phyloP scores from a whole-genome alignment of 345 rosid species.

The Acer campestre region DNA sequence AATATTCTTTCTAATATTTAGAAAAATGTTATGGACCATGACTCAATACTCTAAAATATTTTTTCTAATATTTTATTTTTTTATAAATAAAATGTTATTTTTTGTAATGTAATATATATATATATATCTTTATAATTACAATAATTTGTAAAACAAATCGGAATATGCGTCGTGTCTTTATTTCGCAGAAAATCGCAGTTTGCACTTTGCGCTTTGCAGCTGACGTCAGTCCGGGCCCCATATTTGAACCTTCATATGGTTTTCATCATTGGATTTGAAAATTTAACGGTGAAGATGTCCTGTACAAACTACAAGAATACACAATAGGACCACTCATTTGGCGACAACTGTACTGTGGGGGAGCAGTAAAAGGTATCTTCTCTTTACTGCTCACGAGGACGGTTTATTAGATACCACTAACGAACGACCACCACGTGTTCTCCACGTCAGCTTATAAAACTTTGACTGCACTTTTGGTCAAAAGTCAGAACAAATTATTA shows the following conservation, averaged over 20 bases:
- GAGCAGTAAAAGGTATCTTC: not conserved
- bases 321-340: not conserved
- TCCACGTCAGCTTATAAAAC: conserved; percentile 11
- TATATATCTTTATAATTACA: too few relatives aligned
- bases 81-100: too few relatives aligned
- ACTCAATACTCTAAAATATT: too few relatives aligned
- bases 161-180: not conserved
- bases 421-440: not conserved
- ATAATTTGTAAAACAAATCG: too few relatives aligned
- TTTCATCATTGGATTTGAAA: not conserved
- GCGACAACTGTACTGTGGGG: not conserved
- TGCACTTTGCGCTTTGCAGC: not conserved
- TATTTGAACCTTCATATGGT: not conserved
- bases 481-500: not conserved
- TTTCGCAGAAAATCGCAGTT: not conserved
- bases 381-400: not conserved
- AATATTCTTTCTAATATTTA: too few relatives aligned
- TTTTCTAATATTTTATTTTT: too few relatives aligned
- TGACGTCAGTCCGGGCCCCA: not conserved
- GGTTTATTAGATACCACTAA: not conserved
- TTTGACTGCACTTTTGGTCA: conserved; percentile 15
- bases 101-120: too few relatives aligned
- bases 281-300: not conserved
- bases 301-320: not conserved
- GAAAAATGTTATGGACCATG: too few relatives aligned